Conservation (phyloP, 805 yeast species). For the Barnettozyma pratensis region DNA sequence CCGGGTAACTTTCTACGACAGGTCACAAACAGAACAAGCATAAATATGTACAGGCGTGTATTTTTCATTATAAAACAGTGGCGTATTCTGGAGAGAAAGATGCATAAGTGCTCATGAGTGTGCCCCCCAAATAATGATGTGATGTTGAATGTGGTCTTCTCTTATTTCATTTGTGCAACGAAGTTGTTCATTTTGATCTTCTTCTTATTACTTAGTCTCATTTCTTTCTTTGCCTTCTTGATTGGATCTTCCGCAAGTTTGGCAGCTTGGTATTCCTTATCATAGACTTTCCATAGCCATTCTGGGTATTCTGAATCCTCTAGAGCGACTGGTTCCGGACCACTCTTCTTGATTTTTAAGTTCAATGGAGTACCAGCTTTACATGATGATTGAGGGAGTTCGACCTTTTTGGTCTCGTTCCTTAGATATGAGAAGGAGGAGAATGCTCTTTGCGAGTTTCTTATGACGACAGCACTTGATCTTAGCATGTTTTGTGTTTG, state of each 20-base stretch:
- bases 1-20: too few relatives aligned
- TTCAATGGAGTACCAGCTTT: conserved; percentile 69
- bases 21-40: too few relatives aligned
- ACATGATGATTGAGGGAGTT: conserved; percentile 40
- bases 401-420: conserved; percentile 8
- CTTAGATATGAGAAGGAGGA: not conserved
- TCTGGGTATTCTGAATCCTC: conserved; percentile 88
- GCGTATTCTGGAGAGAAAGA: too few relatives aligned
- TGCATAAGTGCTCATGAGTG: too few relatives aligned
- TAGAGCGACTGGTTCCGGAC: conserved; percentile 84
- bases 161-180: conserved; percentile 40
- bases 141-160: not conserved
- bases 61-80: too few relatives aligned
- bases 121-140: too few relatives aligned
- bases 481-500: conserved; percentile 1
- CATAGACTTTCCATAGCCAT: conserved; percentile 89
- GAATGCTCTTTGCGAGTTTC: conserved; percentile 1
- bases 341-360: conserved; percentile 68
- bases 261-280: conserved; percentile 53
- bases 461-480: not conserved
- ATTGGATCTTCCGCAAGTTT: conserved; percentile 57
- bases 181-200: conserved; percentile 78
- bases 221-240: conserved; percentile 61
- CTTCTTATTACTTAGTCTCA: conserved; percentile 63
- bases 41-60: too few relatives aligned